These are phyloP conservation scores for Starmera amethionina DNA, from an alignment of 805 yeast species.

Conservation along the genomic window DNA sequence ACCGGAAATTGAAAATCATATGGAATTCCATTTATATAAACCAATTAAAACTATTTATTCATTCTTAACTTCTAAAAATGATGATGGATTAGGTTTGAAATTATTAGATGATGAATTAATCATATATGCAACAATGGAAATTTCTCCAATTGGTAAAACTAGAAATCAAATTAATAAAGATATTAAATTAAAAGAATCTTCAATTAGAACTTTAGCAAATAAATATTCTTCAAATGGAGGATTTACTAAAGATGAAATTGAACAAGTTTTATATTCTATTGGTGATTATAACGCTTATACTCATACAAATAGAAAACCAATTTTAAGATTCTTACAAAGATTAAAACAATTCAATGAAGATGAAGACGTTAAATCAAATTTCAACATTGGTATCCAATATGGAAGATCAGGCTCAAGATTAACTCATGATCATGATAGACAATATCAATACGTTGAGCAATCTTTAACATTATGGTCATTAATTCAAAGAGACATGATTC, in stretches of 20 bases:
- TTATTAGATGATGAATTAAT: constrained; percentile 51
- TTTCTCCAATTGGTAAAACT: constrained; percentile 47
- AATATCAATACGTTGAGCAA: constrained; percentile 65
- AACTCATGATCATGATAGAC: constrained; percentile 65
- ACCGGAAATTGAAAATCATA: constrained; percentile 56
- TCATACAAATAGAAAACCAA: constrained; percentile 59
- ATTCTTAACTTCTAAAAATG: constrained; percentile 32
- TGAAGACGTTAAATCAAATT: constrained; percentile 30
- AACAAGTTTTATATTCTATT: constrained; percentile 64
- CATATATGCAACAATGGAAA: constrained; percentile 58
- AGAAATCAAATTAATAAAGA: constrained; percentile 45
- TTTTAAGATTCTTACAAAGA: constrained; percentile 47
- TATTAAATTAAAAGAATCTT: constrained; percentile 57
- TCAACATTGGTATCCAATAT: constrained; percentile 50
- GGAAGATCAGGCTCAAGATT: constrained; percentile 65
- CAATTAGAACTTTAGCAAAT: constrained; percentile 50
- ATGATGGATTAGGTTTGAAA: constrained; percentile 24
- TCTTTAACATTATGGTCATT: constrained; percentile 68
- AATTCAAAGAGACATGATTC: constrained; percentile 70
- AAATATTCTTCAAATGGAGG: constrained; percentile 34
- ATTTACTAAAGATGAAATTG: constrained; percentile 48
- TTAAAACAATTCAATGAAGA: constrained; percentile 33
- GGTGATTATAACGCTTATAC: constrained; percentile 73
- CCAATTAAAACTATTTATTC: constrained; percentile 57
- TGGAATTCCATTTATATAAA: constrained; percentile 69